Conservation (phyloP, 805 yeast species). For the Suhomyces vadensis region DNA sequence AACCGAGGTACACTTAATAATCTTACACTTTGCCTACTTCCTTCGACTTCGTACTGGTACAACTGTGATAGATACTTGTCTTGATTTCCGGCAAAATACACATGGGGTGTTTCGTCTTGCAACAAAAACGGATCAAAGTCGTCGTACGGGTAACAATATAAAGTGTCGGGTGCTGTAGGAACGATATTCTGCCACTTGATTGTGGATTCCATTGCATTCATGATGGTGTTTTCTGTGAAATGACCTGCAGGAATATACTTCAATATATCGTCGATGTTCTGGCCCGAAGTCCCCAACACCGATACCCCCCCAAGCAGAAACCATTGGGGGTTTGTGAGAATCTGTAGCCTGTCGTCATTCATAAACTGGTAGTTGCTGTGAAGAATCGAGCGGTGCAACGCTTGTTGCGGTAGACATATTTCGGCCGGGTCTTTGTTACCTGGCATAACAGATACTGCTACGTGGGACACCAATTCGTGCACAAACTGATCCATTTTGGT, state of each 20-base stretch:
- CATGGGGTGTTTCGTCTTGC: constrained; percentile 73
- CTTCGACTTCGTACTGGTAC: constrained; percentile 21
- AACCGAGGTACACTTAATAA: constrained; percentile 74
- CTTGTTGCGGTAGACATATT: constrained; percentile 82
- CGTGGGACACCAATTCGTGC: constrained; percentile 51
- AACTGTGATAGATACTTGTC: constrained; percentile 52
- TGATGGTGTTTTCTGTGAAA: constrained; percentile 23
- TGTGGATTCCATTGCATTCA: constrained; percentile 56
- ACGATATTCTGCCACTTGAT: constrained; percentile 82
- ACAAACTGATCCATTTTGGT: constrained; percentile 61
- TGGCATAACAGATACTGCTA: constrained; percentile 80
- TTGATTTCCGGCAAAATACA: constrained; percentile 86
- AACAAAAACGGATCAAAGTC: constrained; percentile 79
- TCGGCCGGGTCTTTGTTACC: constrained; percentile 88
- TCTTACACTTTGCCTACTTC: constrained; percentile 43
- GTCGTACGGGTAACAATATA: constrained; percentile 83
- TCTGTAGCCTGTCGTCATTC: constrained; percentile 31
- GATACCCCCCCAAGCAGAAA: constrained; percentile 48
- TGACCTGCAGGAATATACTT: constrained; percentile 47
- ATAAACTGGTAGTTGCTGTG: constrained; percentile 41
- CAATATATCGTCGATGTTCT: constrained; percentile 73
- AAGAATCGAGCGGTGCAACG: constrained; percentile 78
- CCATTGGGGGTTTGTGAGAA: constrained; percentile 69
- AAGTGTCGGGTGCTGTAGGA: constrained; percentile 96
- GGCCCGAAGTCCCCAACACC: constrained; percentile 79